phyloP scores from a whole-genome alignment of 176 grass and related monocot species.

The Aechmea fasciata region DNA sequence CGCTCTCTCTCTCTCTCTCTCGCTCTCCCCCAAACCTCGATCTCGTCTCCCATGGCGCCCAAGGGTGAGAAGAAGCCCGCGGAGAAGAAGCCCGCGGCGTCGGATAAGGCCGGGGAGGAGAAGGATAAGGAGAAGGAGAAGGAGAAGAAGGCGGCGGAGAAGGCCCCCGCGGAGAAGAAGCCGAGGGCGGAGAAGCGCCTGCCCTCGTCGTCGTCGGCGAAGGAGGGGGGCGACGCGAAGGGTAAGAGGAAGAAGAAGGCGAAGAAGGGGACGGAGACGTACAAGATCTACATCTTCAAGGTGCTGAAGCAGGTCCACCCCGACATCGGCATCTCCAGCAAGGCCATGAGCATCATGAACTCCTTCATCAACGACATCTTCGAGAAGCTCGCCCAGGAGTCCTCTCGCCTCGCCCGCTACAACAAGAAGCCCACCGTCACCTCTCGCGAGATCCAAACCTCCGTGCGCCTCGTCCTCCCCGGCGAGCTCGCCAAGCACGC shows the following conservation, averaged over 20 bases:
- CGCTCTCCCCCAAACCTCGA: neutral
- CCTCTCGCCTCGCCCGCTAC: constrained; percentile 20
- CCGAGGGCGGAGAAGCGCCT: constrained; percentile 25
- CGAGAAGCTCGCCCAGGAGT: constrained; percentile 25
- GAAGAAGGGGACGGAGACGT: constrained; percentile 28
- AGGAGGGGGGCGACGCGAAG: constrained; percentile 9
- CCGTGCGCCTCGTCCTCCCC: constrained; percentile 27
- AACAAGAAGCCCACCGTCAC: constrained; percentile 35
- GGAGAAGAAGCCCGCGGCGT: constrained; percentile 33
- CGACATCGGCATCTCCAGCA: constrained; percentile 32
- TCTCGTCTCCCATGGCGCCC: constrained; percentile 24
- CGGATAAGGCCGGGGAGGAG: constrained; percentile 22
- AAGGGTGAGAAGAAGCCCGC: constrained; percentile 37
- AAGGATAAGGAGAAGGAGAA: constrained; percentile 28
- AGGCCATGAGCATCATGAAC: constrained; percentile 38
- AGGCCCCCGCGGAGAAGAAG: constrained; percentile 25
- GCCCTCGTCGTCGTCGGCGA: neutral
- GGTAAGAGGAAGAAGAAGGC: constrained; percentile 32
- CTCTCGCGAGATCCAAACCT: constrained; percentile 32
- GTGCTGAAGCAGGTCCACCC: constrained; percentile 31
- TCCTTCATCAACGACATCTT: constrained; percentile 34
- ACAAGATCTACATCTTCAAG: constrained; percentile 37
- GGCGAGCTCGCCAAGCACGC: constrained; percentile 33
- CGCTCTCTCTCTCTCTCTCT: neutral
- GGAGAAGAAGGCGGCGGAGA: constrained; percentile 19